Evolutionary conservation across 768 basidiomycete genomes (phyloP), one percentile per base, ranked within the genome.

Genomic region (Termitomyces sp.): DNA sequence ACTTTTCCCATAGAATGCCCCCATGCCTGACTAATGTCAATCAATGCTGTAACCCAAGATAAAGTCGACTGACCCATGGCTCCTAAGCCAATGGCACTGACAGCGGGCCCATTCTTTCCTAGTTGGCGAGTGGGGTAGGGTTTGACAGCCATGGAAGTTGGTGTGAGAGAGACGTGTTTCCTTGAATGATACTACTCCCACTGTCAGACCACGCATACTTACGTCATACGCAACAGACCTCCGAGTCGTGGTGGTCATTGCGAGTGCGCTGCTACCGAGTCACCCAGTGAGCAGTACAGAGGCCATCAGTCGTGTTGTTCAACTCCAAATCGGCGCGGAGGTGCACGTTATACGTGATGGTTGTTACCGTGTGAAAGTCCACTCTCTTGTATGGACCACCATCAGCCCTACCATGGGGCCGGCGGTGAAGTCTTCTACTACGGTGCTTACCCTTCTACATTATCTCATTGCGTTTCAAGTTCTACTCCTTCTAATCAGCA

Each of bases 81-180:
- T 10, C 68, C 69, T 51, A 67, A 56, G 14, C 68, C 68, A 16
- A 68, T 59, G 0, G 67, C 62, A 34, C 62, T 62, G 38, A 69
- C 67, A 4, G 19, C 41, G 2, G 67, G 68, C 19, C 68, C 68
- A 58, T 66, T 62, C 23, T 41, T 53, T 27, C 69, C 68, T 8
- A 70, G 67, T 17, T 56, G 53, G 19, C 65, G 64, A 35, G 63
- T 63, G 21, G 65, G 67, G 34, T 44, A 60, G 10, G 57, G 5
- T 34, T 56, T 46, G 31, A 38, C 21, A 57, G 56, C 6, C 56
- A 57, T 57, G 4, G 45, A 23, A 23, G 11, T 14, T 48, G 47
- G 29, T 8, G 21, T 12, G 49, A 37, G 38, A 40, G 38, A 40
- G 38, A 14, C 38, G 38, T 14, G n/a, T 11, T 40, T 14, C 3